Base-by-base conservation (phyloP, 2,329 filamentous ascomycete genomes). In the Pseudogymnoascus sp. region DNA sequence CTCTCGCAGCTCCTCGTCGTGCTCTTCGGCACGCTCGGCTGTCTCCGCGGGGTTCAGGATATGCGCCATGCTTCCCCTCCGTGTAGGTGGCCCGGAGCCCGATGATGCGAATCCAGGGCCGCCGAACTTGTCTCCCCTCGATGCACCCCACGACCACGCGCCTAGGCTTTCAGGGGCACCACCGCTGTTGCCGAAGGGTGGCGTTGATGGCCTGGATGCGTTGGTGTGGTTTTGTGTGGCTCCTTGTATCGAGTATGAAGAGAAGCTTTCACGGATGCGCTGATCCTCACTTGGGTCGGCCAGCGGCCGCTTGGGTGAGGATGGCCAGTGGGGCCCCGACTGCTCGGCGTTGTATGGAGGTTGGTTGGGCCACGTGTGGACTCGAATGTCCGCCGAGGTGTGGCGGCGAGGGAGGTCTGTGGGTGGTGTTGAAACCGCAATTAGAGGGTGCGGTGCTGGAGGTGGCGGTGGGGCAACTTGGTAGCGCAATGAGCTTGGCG, bases 351-450 rank as follows among this genome's bases (percentile, higher is more conserved):
- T 79, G 70, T 85, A 89, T 9, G 87, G 89, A 4, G 87, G 88
- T 25, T 83, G 79, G 73, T 79, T 6, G 79, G 79, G 87, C 85
- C 89, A 93, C 37, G 88, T 90, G 71, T 91, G 88, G 68, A 92
- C 88, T 60, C 94, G 87, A 67, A 99, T 97, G 72, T 99, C 94
- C 62, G 94, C 94, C 38, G 92, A 93, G 1, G 94, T 99, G 74
- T 99, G 94, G 64, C 93, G 85, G 65, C 93, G 86, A 47, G 86
- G 83, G 54, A 96, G 79, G 68, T 85, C 91, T 61, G 84, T 82
- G 35, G 86, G 84, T 34, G 84, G 82, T 25, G 82, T 79, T 67
- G 86, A 80, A 32, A 84, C 79, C 62, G 83, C 78, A 16, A 87
- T 82, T 18, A 87, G 78, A 34, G 86, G 86, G 70, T 90, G 89